These are phyloP conservation scores for Vaccinium corymbosum DNA, from an alignment of 148 eudicot genomes.

Conservation along the genomic window DNA sequence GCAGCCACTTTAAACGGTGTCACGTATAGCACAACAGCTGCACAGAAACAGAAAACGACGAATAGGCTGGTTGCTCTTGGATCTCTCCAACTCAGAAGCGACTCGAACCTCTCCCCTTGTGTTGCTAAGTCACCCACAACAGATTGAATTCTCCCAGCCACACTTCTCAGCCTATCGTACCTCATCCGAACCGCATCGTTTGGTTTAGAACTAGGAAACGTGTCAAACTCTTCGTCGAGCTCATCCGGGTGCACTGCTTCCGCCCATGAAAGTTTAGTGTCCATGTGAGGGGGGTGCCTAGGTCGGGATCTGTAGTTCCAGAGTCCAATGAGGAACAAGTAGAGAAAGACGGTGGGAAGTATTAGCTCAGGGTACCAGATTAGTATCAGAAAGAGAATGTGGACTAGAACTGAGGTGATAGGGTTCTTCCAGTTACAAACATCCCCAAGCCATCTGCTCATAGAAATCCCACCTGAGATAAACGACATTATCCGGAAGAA, in stretches of 20 bases:
- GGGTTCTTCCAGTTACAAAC: conserved; percentile 42
- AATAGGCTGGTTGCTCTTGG: conserved; percentile 40
- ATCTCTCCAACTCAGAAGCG: conserved; percentile 40
- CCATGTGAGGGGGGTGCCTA: conserved; percentile 42
- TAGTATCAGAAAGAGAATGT: conserved; percentile 35
- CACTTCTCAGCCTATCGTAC: conserved; percentile 38
- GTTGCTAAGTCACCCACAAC: conserved; percentile 45
- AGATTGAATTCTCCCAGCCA: conserved; percentile 40
- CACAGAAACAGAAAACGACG: conserved; percentile 29
- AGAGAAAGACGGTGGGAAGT: conserved; percentile 38
- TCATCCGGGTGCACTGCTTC: conserved; percentile 36
- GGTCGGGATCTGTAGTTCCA: conserved; percentile 44
- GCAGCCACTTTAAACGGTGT: conserved; percentile 34
- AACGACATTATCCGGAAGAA: conserved; percentile 43
- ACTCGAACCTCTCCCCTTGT: conserved; percentile 35
- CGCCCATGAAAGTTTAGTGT: conserved; percentile 39
- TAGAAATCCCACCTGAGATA: conserved; percentile 25
- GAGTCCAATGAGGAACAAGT: conserved; percentile 38
- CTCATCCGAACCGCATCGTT: conserved; percentile 32
- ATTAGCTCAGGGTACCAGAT: conserved; percentile 42
- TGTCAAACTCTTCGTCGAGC: conserved; percentile 45
- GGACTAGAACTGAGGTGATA: conserved; percentile 32
- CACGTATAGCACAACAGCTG: conserved; percentile 36
- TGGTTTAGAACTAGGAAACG: conserved; percentile 35
- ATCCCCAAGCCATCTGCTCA: conserved; percentile 30